A percentile compares a stretch with the other conserved stretches of the same genome.
Conservation (phyloP, 202 grass and related monocot genomes). For the Hordeum pubiflorum region DNA sequence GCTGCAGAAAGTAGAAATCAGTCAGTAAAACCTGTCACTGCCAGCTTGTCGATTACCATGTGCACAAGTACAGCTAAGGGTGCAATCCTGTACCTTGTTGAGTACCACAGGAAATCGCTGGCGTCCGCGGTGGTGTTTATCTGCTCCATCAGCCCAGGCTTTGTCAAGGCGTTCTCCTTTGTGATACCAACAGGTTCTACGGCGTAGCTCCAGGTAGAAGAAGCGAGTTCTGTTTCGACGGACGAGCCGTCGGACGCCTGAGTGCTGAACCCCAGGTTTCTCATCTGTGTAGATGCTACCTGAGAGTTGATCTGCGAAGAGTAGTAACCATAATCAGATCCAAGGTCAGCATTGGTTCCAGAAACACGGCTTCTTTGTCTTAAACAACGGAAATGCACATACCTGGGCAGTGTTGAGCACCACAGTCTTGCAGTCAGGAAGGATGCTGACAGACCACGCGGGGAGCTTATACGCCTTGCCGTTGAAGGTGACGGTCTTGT, state of each 20-base stretch:
- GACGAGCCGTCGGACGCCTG: constrained; percentile 32
- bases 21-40: not conserved
- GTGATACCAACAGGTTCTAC: constrained; percentile 84
- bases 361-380: not conserved
- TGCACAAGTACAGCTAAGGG: not conserved
- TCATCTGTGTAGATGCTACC: constrained; percentile 47
- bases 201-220: constrained; percentile 71
- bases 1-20: constrained; percentile 30
- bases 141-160: constrained; percentile 73
- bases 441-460: constrained; percentile 95
- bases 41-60: not conserved
- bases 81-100: constrained; percentile 56
- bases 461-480: constrained; percentile 71
- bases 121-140: constrained; percentile 98
- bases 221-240: constrained; percentile 24
- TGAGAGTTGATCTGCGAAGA: constrained; percentile 82
- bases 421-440: constrained; percentile 97
- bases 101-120: constrained; percentile 99
- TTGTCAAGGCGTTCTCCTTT: constrained; percentile 61
- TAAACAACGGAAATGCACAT: not conserved
- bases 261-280: constrained; percentile 41
- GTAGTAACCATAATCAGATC: not conserved
- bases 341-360: not conserved
- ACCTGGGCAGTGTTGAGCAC: constrained; percentile 91
- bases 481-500: constrained; percentile 78